A percentile compares a stretch with the other conserved stretches of the same genome.
Evolutionary conservation across 495 filamentous ascomycete genomes (phyloP).

Genomic region (Bombardia bombarda): DNA sequence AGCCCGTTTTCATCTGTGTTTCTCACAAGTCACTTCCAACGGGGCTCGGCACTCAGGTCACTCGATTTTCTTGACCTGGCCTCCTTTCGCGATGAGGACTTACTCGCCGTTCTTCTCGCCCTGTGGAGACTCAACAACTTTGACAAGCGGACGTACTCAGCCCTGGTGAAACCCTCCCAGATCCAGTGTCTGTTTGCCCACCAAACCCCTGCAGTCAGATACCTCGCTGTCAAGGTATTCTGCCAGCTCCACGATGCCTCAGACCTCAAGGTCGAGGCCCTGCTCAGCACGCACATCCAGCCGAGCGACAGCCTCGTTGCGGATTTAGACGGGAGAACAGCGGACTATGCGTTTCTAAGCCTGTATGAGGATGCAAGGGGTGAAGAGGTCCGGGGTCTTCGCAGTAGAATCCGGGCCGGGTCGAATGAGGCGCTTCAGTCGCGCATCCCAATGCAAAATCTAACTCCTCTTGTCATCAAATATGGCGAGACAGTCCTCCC

Average conservation of each 20-base stretch:
- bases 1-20: slow-evolving; percentile 61
- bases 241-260: slow-evolving; percentile 72
- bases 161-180: slow-evolving; percentile 52
- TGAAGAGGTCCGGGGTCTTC: slow-evolving; percentile 29
- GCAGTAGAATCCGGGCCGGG: slow-evolving; percentile 28
- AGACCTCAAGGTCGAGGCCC: slow-evolving; percentile 64
- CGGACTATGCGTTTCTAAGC: slow-evolving; percentile 80
- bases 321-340: slow-evolving; percentile 63
- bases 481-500: slow-evolving; percentile 61
- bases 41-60: not conserved
- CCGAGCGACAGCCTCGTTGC: slow-evolving; percentile 51
- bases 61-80: slow-evolving; percentile 14
- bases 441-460: slow-evolving; percentile 21
- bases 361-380: slow-evolving; percentile 64
- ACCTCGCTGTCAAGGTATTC: slow-evolving; percentile 72
- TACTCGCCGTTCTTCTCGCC: slow-evolving; percentile 50
- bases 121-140: slow-evolving; percentile 70
- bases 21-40: slow-evolving; percentile 25
- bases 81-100: slow-evolving; percentile 15
- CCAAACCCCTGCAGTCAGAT: slow-evolving; percentile 53
- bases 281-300: slow-evolving; percentile 57
- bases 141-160: slow-evolving; percentile 56
- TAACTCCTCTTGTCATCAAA: slow-evolving; percentile 34
- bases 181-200: slow-evolving; percentile 63
- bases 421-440: slow-evolving; percentile 12